A percentile compares a stretch with the other conserved stretches of the same genome.
Evolutionary conservation across 805 yeast species (phyloP).

Genomic region (Myxozyma melibiosi): DNA sequence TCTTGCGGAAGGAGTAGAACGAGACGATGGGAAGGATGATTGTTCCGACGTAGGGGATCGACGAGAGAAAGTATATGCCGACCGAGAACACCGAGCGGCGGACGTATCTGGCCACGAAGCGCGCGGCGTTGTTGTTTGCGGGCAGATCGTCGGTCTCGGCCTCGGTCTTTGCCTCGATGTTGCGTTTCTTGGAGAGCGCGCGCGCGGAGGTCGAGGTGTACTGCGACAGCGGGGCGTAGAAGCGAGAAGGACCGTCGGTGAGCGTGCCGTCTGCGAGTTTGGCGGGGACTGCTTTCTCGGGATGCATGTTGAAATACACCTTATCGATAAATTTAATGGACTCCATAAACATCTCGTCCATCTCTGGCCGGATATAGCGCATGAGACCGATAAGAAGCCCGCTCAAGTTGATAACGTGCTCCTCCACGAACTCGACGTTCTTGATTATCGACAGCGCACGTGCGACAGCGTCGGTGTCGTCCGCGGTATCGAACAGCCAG

Average conservation of each 20-base stretch:
- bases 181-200: neutral
- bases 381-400: conserved; percentile 47
- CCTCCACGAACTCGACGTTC: conserved; percentile 45
- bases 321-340: conserved; percentile 48
- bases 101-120: conserved; percentile 39
- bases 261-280: neutral
- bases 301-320: conserved; percentile 47
- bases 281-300: conserved; percentile 35
- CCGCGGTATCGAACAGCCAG: neutral
- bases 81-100: conserved; percentile 40
- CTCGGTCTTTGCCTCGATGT: no score
- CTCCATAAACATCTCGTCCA: conserved; percentile 47
- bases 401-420: conserved; percentile 47
- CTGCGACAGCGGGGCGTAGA: conserved; percentile 25
- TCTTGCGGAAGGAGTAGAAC: conserved; percentile 49
- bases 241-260: conserved; percentile 9
- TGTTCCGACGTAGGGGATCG: conserved; percentile 49
- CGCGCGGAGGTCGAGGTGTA: conserved; percentile 11
- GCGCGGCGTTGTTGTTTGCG: conserved; percentile 19
- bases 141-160: neutral
- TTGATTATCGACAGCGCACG: conserved; percentile 33
- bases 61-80: conserved; percentile 43
- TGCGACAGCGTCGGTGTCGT: neutral
- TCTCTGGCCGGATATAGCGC: conserved; percentile 44
- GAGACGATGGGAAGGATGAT: conserved; percentile 49